phyloP scores from a whole-genome alignment of 305 asterid genomes.

The Fraxinus platypoda region DNA sequence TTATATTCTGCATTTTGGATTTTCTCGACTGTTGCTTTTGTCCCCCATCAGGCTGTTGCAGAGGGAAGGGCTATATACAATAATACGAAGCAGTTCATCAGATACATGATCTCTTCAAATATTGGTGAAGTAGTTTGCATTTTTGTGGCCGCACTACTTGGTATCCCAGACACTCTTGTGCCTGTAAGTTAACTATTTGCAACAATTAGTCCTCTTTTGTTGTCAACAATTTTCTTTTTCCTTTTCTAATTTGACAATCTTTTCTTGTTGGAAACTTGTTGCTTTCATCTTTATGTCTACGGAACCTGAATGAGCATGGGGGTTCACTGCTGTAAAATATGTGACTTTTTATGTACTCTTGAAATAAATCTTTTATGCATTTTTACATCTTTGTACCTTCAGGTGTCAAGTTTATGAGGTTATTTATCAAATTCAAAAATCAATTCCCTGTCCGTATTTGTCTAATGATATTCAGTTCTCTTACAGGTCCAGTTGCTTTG shows the following conservation, averaged over 20 bases:
- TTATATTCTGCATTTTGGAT: constrained; percentile 10
- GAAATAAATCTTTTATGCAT: background rate
- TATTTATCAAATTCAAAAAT: constrained; percentile 7
- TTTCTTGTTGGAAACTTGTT: background rate
- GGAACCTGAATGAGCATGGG: constrained; percentile 11
- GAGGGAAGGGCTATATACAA: constrained; percentile 99
- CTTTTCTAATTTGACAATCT: constrained; percentile 6
- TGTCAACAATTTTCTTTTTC: background rate
- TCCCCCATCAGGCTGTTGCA: constrained; percentile 85
- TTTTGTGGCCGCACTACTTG: constrained; percentile 95
- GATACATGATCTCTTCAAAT: constrained; percentile 99
- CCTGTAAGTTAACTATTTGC: constrained; percentile 65
- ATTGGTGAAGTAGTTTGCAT: constrained; percentile 99
- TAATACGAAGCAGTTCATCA: constrained; percentile 94
- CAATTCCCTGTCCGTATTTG: background rate
- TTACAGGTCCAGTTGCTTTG: constrained; percentile 96
- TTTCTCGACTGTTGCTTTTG: constrained; percentile 19
- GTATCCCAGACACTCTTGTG: constrained; percentile 96
- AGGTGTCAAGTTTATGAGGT: constrained; percentile 13
- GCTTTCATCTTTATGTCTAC: constrained; percentile 7
- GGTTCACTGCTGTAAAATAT: constrained; percentile 2
- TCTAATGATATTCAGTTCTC: constrained; percentile 26
- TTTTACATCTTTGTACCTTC: constrained; percentile 15
- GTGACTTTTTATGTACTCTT: background rate
- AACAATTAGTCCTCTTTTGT: constrained; percentile 11